These are phyloP conservation scores for Monosporascus sp. DNA, from an alignment of 2,329 filamentous ascomycete genomes.

Conservation along the genomic window DNA sequence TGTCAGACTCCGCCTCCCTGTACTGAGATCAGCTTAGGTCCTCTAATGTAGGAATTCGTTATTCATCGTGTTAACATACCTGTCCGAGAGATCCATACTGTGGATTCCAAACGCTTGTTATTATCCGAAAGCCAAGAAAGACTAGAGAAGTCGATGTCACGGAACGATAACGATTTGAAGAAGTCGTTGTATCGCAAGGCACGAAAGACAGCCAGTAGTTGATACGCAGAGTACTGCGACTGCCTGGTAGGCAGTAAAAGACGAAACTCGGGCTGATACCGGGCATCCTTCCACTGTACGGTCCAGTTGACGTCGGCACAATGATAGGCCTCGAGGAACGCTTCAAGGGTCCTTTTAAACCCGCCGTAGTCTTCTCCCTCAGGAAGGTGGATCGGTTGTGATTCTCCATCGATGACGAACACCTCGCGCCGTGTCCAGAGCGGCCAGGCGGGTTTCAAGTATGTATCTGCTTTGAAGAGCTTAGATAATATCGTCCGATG, in stretches of 20 bases:
- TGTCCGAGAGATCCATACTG: constrained; percentile 49
- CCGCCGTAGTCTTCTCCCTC: constrained; percentile 52
- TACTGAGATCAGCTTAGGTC: constrained; percentile 15
- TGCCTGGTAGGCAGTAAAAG: constrained; percentile 39
- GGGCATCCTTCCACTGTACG: constrained; percentile 40
- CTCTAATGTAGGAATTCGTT: not conserved
- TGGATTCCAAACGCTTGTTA: constrained; percentile 37
- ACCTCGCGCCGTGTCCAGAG: constrained; percentile 48
- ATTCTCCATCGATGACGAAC: constrained; percentile 48
- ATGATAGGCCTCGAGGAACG: constrained; percentile 49
- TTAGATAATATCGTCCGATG: constrained; percentile 51
- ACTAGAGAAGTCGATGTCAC: constrained; percentile 44
- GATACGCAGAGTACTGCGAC: constrained; percentile 40
- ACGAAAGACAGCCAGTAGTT: constrained; percentile 52
- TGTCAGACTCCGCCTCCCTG: constrained; percentile 36
- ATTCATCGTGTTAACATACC: constrained; percentile 30
- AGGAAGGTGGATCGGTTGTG: constrained; percentile 48
- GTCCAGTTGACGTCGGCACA: constrained; percentile 49
- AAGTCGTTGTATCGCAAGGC: constrained; percentile 56
- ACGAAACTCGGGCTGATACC: constrained; percentile 47
- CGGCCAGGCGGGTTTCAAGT: constrained; percentile 55
- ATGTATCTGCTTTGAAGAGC: constrained; percentile 50
- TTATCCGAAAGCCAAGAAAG: constrained; percentile 39
- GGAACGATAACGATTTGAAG: constrained; percentile 54
- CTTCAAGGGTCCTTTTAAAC: constrained; percentile 49